phyloP scores from a whole-genome alignment of 495 filamentous ascomycete genomes.

The Mycothermus thermophilus region DNA sequence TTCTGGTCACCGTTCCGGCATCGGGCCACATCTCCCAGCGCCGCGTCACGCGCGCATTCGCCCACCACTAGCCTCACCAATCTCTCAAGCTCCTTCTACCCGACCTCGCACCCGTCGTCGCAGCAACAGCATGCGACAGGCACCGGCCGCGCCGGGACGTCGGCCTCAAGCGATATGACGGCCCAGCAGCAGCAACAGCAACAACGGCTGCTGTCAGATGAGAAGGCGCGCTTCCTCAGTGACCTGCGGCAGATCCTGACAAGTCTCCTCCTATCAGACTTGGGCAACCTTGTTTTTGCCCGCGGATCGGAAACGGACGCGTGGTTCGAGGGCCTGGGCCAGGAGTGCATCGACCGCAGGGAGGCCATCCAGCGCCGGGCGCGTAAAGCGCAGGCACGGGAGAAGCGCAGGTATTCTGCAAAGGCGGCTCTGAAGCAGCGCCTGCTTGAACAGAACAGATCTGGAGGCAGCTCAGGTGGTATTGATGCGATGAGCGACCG shows the following conservation, averaged over 20 bases:
- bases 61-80: conserved; percentile 42
- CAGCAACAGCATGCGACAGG: conserved; percentile 29
- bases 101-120: conserved; percentile 28
- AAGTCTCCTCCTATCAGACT: conserved; percentile 76
- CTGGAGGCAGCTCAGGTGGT: conserved; percentile 40
- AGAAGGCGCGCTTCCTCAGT: conserved; percentile 52
- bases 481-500: conserved; percentile 23
- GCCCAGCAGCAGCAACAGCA: conserved; percentile 43
- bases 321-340: conserved; percentile 70
- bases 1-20: conserved; percentile 78
- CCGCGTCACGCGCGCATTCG: conserved; percentile 41
- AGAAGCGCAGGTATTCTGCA: conserved; percentile 34
- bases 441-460: conserved; percentile 46
- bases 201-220: conserved; percentile 34
- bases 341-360: conserved; percentile 62
- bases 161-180: conserved; percentile 46
- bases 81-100: conserved; percentile 31
- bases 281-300: conserved; percentile 71
- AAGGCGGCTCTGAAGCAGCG: conserved; percentile 30
- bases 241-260: conserved; percentile 68
- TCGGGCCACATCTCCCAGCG: conserved; percentile 46
- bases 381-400: conserved; percentile 24
- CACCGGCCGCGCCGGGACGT: conserved; percentile 35
- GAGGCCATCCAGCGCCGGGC: conserved; percentile 45
- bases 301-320: conserved; percentile 83